A percentile compares a stretch with the other conserved stretches of the same genome.
Conservation (phyloP, 768 basidiomycete species). For the Mycena indigotica region DNA sequence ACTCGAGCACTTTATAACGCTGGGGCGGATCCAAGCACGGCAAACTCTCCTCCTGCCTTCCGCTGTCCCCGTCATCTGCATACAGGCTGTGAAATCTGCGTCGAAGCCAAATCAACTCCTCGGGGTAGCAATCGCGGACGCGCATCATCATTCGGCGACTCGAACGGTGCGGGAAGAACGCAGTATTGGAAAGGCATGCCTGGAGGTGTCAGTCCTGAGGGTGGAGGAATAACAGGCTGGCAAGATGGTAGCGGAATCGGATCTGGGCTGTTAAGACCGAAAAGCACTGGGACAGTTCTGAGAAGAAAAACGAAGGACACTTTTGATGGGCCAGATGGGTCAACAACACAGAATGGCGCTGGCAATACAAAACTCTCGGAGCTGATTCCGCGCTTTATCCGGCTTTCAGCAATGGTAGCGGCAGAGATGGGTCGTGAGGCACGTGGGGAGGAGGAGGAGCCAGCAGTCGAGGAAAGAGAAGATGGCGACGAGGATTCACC, state of each 20-base stretch:
- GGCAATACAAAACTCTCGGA: constrained; percentile 68
- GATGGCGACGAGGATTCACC: constrained; percentile 30
- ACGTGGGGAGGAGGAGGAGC: constrained; percentile 53
- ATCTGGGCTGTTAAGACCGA: constrained; percentile 63
- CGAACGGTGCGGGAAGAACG: constrained; percentile 8
- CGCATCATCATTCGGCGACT: constrained; percentile 19
- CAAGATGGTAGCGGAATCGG: constrained; percentile 76
- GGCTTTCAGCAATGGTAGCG: constrained; percentile 77
- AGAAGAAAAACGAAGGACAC: constrained; percentile 45
- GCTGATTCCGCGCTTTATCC: constrained; percentile 70
- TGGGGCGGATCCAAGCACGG: constrained; percentile 62
- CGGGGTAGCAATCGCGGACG: constrained; percentile 29
- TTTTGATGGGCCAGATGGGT: constrained; percentile 25
- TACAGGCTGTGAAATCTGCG: constrained; percentile 74
- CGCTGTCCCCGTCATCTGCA: constrained; percentile 77
- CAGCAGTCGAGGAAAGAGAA: constrained; percentile 29
- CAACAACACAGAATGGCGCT: constrained; percentile 40
- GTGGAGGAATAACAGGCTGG: constrained; percentile 69
- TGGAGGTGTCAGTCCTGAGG: constrained; percentile 37
- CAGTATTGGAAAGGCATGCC: constrained; percentile 38
- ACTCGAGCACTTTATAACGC: constrained; percentile 55
- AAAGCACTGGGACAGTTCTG: constrained; percentile 57
- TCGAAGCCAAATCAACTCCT: constrained; percentile 54
- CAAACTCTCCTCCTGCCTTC: constrained; percentile 62
- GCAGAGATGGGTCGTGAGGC: constrained; percentile 76